Conservation (phyloP, 495 filamentous ascomycete genomes). For the Cryomyces minteri region DNA sequence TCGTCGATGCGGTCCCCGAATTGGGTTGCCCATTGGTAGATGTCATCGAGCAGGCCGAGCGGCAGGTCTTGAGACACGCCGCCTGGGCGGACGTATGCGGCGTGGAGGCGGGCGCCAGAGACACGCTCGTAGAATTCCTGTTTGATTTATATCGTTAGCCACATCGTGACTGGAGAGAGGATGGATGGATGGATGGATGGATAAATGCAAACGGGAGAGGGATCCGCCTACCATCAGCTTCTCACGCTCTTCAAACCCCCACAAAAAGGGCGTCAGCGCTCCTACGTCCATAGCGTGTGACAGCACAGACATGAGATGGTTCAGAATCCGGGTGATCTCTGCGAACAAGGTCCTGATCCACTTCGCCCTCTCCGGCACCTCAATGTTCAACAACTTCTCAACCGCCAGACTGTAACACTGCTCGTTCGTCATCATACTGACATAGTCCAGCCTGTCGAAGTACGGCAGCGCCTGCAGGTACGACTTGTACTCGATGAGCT, state of each 20-base stretch:
- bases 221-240: constrained; percentile 64
- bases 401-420: constrained; percentile 91
- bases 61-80: constrained; percentile 94
- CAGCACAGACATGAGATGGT: constrained; percentile 95
- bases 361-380: constrained; percentile 90
- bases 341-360: constrained; percentile 94
- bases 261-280: constrained; percentile 93
- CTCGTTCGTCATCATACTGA: constrained; percentile 99
- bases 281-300: constrained; percentile 99
- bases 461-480: constrained; percentile 97
- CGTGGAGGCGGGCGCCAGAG: constrained; percentile 92
- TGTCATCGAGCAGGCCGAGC: constrained; percentile 89
- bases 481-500: constrained; percentile 99
- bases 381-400: constrained; percentile 95
- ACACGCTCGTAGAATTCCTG: constrained; percentile 99
- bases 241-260: constrained; percentile 99
- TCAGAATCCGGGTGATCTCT: constrained; percentile 87
- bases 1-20: constrained; percentile 99
- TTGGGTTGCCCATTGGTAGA: constrained; percentile 99
- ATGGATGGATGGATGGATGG: neutral
- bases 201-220: constrained; percentile 19
- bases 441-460: constrained; percentile 97
- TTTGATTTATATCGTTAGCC: constrained; percentile 6
- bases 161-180: neutral
- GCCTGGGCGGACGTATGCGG: constrained; percentile 93